Conservation (phyloP, 495 filamentous ascomycete species). For the Hypoxylon perforatum region DNA sequence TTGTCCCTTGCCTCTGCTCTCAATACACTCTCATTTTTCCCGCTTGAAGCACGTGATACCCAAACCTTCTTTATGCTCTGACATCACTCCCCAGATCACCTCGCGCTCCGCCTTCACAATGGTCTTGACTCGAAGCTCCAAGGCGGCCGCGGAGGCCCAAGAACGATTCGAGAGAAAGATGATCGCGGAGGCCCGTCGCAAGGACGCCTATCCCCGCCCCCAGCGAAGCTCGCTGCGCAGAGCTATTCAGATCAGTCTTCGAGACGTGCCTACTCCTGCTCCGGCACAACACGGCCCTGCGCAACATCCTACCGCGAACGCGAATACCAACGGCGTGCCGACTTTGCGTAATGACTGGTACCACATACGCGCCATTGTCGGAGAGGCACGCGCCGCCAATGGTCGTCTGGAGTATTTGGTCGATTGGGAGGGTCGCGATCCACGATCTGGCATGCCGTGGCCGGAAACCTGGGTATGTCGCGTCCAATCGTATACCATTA, state of each 20-base stretch:
- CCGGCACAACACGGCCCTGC: not conserved
- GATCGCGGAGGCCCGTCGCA: not conserved
- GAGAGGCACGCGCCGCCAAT: conserved; percentile 16
- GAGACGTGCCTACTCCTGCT: not conserved
- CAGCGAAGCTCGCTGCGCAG: conserved; percentile 29
- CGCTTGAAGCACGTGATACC: not conserved
- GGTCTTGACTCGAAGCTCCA: not conserved
- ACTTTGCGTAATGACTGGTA: conserved; percentile 33
- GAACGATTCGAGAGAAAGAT: too few relatives aligned
- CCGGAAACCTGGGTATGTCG: conserved; percentile 42
- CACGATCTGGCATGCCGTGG: conserved; percentile 33
- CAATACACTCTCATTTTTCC: not conserved
- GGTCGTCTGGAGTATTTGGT: conserved; percentile 31
- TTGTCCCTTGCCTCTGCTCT: not conserved
- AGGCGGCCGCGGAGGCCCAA: not conserved
- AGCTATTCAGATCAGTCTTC: conserved; percentile 17
- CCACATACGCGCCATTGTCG: conserved; percentile 25
- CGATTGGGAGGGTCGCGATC: conserved; percentile 41
- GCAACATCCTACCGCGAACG: not conserved
- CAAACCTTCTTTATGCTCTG: not conserved
- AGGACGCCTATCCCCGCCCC: not conserved
- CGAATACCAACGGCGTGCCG: not conserved
- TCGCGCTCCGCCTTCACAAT: not conserved
- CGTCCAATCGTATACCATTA: not conserved
- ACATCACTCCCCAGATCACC: not conserved